Evolutionary conservation across 768 basidiomycete species (phyloP), one percentile per base, ranked within the genome.

Genomic region (Boletus speciosus): DNA sequence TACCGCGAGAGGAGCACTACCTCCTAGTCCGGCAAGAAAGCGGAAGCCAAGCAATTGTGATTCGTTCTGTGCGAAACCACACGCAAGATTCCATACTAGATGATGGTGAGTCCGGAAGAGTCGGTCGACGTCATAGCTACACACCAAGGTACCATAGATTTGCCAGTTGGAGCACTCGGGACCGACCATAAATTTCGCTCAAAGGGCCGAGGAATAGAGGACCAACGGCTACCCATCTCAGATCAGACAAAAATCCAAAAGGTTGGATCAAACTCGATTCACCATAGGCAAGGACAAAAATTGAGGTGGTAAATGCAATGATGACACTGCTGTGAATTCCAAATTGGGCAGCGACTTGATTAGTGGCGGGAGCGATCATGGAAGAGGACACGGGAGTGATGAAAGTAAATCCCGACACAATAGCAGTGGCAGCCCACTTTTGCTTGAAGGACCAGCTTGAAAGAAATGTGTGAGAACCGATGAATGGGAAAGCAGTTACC

Each of bases 141-240:
- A 9, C 63, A 86, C 85, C 80, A 2, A 89, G 70, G 61, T 79
- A 89, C 67, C 82, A 84, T 4, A 86, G n/a, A 66, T 89, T 90
- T 1, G 86, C 67, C 0, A 75, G 44, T 60, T 86, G 88, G 0
- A 90, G 60, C 0, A 88, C 81, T 2, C 74, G 68, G 1, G 82
- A 79, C 19, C 88, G 79, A 3, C 89, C 88, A 56, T 75, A 90
- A 10, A 90, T 76, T 66, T 92, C 90, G 57, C 81, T 83, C 23
- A 90, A 60, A 0, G 89, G 90, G 0, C 83, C 86, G 15, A 77
- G 58, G 37, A 76, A 62, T 1, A 78, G 47, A 1, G 76, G 75
- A 2, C 74, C 69, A n/a, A 69, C 6, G 10, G 67, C 43, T 52
- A 31, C 4, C 10, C 23, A 47, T 31, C 41, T 6, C 31, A 31